A percentile compares a stretch with the other conserved stretches of the same genome.
These are phyloP conservation scores for Acanthamoeba royreba DNA, from an alignment of 208 protist genomes.

Conservation along the genomic window DNA sequence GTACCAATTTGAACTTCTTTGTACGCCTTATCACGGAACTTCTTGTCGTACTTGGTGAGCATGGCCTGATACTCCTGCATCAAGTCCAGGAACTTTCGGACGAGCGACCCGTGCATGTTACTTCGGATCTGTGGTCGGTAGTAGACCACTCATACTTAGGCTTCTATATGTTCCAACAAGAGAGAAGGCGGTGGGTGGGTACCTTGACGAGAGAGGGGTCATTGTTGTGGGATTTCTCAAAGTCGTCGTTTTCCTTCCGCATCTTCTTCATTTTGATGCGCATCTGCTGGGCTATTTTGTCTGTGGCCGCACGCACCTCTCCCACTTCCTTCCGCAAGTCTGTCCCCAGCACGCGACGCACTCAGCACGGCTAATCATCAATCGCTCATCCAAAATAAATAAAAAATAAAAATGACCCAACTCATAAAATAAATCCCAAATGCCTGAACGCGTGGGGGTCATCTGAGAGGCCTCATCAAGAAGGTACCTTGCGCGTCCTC, in stretches of 20 bases:
- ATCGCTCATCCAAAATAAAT: neutral
- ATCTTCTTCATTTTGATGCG: neutral
- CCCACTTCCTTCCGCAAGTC: neutral
- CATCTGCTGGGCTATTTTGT: slow-evolving; percentile 32
- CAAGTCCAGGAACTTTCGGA: slow-evolving; percentile 26
- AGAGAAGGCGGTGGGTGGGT: neutral
- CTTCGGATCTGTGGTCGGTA: neutral
- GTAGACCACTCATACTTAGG: neutral
- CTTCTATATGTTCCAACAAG: neutral
- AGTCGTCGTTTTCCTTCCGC: slow-evolving; percentile 36
- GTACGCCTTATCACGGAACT: slow-evolving; percentile 2
- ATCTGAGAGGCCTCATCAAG: neutral
- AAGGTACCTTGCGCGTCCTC: neutral
- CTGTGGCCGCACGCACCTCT: neutral
- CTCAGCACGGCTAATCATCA: neutral
- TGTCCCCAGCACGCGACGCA: neutral
- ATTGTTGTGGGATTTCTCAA: neutral
- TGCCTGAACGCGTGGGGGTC: neutral
- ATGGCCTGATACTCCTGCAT: slow-evolving; percentile 39
- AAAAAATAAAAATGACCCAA: too few relatives aligned
- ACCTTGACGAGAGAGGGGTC: slow-evolving; percentile 33
- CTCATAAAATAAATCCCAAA: neutral
- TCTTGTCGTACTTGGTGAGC: slow-evolving; percentile 30
- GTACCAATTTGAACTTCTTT: slow-evolving; percentile 5
- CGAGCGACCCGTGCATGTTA: slow-evolving; percentile 34